A percentile compares a stretch with the other conserved stretches of the same genome.
Evolutionary conservation across 306 rosid genomes (phyloP).

Genomic region (Medicago truncatula): MtrunA17r5.0-ANR NC_053042.1:53177501-53178000

Average conservation of each 20-base stretch:
- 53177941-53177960: too few relatives aligned
- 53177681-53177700: slow-evolving; percentile 64
- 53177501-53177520: too few relatives aligned
- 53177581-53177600: slow-evolving; percentile 54
- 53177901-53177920: too few relatives aligned
- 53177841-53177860: background rate
- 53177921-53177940: too few relatives aligned
- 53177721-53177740: slow-evolving; percentile 11
- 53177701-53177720: slow-evolving; percentile 21
- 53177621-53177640: slow-evolving; percentile 85
- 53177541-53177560: background rate
- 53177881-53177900: too few relatives aligned
- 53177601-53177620: slow-evolving; percentile 82
- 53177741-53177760: slow-evolving; percentile 2
- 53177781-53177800: background rate
- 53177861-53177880: too few relatives aligned
- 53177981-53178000: too few relatives aligned
- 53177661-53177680: slow-evolving; percentile 77
- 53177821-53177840: slow-evolving; percentile 3
- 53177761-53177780: background rate
- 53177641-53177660: slow-evolving; percentile 66
- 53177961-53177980: too few relatives aligned
- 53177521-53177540: background rate
- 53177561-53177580: background rate
- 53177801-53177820: background rate